Base-by-base conservation (phyloP, 139 green algal species). In the Haematococcus lacustris region DNA sequence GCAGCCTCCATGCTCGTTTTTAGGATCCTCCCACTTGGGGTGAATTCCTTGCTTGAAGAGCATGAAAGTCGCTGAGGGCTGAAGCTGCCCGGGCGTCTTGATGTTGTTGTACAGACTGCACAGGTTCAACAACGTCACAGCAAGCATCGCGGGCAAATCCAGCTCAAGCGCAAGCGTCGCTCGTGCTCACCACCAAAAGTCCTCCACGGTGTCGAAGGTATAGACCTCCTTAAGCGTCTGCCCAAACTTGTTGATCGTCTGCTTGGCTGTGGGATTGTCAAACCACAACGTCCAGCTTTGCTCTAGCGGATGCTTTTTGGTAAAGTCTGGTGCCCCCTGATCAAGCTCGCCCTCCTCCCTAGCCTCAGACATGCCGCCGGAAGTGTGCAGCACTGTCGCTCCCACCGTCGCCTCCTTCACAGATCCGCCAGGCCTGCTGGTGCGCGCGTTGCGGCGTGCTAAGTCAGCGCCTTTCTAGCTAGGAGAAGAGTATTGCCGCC, bases 91-190 rank as follows among this genome's bases (percentile, higher is more conserved):
- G 1, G 95, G 95, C 0, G 87, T 88, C 73, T 96, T 89, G 80
- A 99, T 96, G 80, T 99, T 99, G 85, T 98, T 98, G 88, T 97
- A 98, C 74, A 99, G 78, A 77, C 93, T 98, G 76, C 66, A 62
- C 2, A 23, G 64, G 3, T 35, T 2, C 23, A 70, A 25, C 57
- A 65, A n/a, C 9, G 17, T 13, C 5, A 13, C 57, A 65, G 28
- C 28, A 65, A 25, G 57, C 21, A 65, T 13, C 21, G 23, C 25
- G 26, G 57, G 57, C 28, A 64, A 13, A 64, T 25, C 4, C 25
- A 23, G 23, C 57, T 9, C 57, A 37, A 37, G 57, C 13, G 43
- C 43, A 53, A 53, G 43, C 9, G 43, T 53, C 9, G 43, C 43
- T 17, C 9, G 43, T 53, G 43, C 43, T 53, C 81, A 98, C 93